Evolutionary conservation across 441 rosid genomes (phyloP), one percentile per base, ranked within the genome.

Genomic region (Viola pubescens): DNA sequence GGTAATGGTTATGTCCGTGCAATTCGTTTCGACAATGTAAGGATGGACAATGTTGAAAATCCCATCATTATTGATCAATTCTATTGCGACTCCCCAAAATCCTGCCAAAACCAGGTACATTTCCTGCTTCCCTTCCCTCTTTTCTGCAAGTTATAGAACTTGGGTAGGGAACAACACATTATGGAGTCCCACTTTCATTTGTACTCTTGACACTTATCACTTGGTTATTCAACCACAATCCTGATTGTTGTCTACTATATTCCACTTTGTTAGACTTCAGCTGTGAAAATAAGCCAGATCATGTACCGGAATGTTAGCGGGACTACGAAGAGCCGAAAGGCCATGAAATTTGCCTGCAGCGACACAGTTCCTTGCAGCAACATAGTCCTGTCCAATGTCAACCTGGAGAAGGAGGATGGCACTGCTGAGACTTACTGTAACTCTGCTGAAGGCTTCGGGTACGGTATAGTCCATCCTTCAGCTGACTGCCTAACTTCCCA

Each of bases 51-150:
- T 42, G 97, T 88, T 37, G 83, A 76, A 16, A 89, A 92, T 79
- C 97, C 98, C 14, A 87, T 92, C 63, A 77, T 92, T 56, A 94
- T 94, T 37, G 98, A 94, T 70, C 97, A 94, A 46, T 94, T 90
- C 84, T 94, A 90, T 70, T 94, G 98, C 13, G 98, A 94, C 77
- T 94, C 97, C 0, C 94, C 96, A n/a, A 73, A 60, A 61, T 8
- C 74, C 52, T 94, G 96, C 77, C 77, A 70, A 67, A 90, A 90
- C 79, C 91, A 88, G 96, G 98, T 89, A 69, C 9, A n/a, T 51
- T n/a, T 59, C 45, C 26, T 7, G 41, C 26, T 42, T 51, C 67
- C 37, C 14, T 58, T 60, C 14, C 54, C 8, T 40, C 16, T 13
- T 46, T 2, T 64, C 34, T 47, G 10, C 12, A 45, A 14, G 6